Evolutionary conservation across 768 basidiomycete genomes (phyloP).

Genomic region (Rhizopogon vulgaris): DNA sequence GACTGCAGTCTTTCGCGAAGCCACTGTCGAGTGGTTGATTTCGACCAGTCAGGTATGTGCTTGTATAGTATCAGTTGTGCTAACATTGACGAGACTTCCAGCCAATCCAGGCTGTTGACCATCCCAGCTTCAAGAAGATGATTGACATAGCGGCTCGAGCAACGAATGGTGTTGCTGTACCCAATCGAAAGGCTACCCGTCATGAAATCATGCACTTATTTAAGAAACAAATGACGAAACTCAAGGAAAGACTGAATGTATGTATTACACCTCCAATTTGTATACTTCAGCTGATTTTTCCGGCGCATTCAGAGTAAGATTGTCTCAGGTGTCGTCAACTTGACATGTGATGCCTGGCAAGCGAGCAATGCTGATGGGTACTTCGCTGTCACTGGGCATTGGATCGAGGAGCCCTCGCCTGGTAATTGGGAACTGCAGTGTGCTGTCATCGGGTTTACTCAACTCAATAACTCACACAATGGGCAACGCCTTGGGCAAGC

Average conservation of each 20-base stretch:
- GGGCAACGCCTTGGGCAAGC: constrained; percentile 30
- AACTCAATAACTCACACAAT: constrained; percentile 32
- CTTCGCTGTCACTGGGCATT: neutral
- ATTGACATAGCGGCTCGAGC: constrained; percentile 32
- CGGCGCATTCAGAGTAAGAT: constrained; percentile 9
- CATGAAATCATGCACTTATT: constrained; percentile 27
- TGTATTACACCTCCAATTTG: neutral
- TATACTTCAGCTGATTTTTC: neutral
- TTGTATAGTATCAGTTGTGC: neutral
- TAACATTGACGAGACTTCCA: constrained; percentile 7
- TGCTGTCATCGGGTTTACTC: constrained; percentile 30
- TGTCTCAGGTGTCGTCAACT: constrained; percentile 16
- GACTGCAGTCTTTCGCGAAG: no score
- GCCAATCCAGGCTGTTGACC: constrained; percentile 30
- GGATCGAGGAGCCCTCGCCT: constrained; percentile 24
- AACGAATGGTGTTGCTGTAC: constrained; percentile 30
- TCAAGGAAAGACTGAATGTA: constrained; percentile 15
- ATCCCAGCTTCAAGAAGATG: constrained; percentile 32
- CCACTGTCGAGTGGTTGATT: constrained; percentile 35
- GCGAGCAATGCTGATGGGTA: constrained; percentile 19
- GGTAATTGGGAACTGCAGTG: constrained; percentile 22
- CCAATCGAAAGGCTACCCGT: constrained; percentile 19
- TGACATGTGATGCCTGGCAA: constrained; percentile 33
- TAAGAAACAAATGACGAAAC: constrained; percentile 9
- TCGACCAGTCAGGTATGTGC: constrained; percentile 34